Conservation (phyloP, 2,329 filamentous ascomycete species). For the Aspergillus sp. region DNA sequence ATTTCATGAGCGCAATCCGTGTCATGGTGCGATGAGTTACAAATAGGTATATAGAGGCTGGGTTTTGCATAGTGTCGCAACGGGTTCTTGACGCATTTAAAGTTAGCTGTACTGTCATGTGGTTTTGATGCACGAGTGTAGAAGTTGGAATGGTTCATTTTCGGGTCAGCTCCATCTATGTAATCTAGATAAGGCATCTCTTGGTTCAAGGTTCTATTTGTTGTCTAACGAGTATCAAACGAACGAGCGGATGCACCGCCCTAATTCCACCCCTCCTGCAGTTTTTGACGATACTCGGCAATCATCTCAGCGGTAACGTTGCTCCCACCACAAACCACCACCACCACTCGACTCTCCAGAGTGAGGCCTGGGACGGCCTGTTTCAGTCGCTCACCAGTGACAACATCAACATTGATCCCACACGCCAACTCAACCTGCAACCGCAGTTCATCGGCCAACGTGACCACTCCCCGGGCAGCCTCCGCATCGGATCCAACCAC, state of each 20-base stretch:
- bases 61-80: too few species aligned
- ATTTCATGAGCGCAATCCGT: too few species aligned
- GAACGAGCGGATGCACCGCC: neutral
- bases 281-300: constrained; percentile 47
- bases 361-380: constrained; percentile 25
- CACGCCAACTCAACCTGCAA: constrained; percentile 79
- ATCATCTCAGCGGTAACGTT: constrained; percentile 54
- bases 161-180: too few species aligned
- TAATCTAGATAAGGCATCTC: too few species aligned
- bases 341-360: constrained; percentile 33
- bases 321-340: constrained; percentile 45
- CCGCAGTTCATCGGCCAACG: constrained; percentile 74
- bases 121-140: too few species aligned
- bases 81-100: too few species aligned
- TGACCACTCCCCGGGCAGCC: constrained; percentile 70
- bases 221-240: too few species aligned
- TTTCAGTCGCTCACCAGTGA: constrained; percentile 21
- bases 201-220: too few species aligned
- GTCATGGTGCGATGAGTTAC: too few species aligned
- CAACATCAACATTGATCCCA: constrained; percentile 67
- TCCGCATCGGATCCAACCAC: constrained; percentile 69
- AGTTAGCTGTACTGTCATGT: too few species aligned
- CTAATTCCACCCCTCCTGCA: constrained; percentile 31
- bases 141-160: too few species aligned
- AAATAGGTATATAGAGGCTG: too few species aligned